Evolutionary conservation across 2,329 filamentous ascomycete species (phyloP).

Genomic region (Fusarium hainanense): DNA sequence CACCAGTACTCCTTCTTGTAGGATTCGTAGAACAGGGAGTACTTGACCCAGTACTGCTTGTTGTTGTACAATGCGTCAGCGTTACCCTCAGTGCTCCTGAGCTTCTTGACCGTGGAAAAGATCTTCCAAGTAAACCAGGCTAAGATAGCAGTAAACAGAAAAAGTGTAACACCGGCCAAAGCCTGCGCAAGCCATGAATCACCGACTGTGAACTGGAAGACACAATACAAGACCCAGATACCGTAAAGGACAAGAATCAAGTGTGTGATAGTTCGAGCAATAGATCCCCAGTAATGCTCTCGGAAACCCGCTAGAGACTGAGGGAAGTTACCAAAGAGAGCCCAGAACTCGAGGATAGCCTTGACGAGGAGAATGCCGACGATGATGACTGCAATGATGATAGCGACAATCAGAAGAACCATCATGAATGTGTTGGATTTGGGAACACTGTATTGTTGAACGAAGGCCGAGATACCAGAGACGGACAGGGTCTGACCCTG

Average conservation of each 20-base stretch:
- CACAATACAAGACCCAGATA: slow-evolving; percentile 93
- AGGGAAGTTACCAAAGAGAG: slow-evolving; percentile 88
- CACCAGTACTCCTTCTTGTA: slow-evolving; percentile 98
- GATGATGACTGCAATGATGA: slow-evolving; percentile 84
- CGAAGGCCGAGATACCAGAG: slow-evolving; percentile 82
- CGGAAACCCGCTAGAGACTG: slow-evolving; percentile 84
- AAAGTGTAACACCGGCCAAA: slow-evolving; percentile 84
- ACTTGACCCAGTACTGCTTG: slow-evolving; percentile 92
- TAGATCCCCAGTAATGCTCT: slow-evolving; percentile 94
- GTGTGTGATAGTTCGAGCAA: slow-evolving; percentile 88
- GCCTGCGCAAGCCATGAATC: slow-evolving; percentile 94
- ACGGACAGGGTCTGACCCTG: slow-evolving; percentile 64
- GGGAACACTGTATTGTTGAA: slow-evolving; percentile 86
- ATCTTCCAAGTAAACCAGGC: slow-evolving; percentile 87
- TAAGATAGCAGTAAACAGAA: slow-evolving; percentile 83
- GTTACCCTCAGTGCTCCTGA: slow-evolving; percentile 81
- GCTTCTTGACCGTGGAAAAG: slow-evolving; percentile 76
- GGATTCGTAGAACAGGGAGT: slow-evolving; percentile 96
- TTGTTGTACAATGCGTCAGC: slow-evolving; percentile 81
- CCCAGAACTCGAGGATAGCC: slow-evolving; percentile 90
- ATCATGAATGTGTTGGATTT: slow-evolving; percentile 97
- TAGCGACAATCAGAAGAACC: slow-evolving; percentile 86
- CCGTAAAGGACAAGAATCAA: slow-evolving; percentile 93
- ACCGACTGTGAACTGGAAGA: slow-evolving; percentile 93
- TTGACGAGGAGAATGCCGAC: slow-evolving; percentile 91